A percentile compares a stretch with the other conserved stretches of the same genome.
These are phyloP conservation scores for Claviceps citrina DNA, from an alignment of 2,329 filamentous ascomycete genomes.

Conservation along the genomic window DNA sequence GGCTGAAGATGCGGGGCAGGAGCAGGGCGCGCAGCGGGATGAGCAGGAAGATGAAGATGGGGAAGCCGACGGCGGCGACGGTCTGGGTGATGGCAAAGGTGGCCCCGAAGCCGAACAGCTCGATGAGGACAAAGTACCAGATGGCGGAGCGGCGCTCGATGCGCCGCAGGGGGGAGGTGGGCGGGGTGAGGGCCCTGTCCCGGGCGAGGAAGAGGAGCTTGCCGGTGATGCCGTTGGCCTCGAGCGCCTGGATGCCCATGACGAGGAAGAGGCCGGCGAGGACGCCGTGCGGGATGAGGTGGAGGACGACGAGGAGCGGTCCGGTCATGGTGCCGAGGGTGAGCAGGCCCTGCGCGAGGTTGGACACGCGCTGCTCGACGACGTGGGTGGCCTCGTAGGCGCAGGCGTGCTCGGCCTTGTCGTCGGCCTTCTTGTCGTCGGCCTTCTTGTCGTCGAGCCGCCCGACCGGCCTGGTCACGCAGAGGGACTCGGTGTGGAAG, in stretches of 20 bases:
- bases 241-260: conserved; percentile 67
- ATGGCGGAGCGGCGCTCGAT: conserved; percentile 48
- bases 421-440: conserved; percentile 35
- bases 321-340: conserved; percentile 68
- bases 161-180: conserved; percentile 42
- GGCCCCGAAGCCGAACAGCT: conserved; percentile 56
- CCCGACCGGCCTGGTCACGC: conserved; percentile 45
- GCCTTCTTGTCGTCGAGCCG: conserved; percentile 35
- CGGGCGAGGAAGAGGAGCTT: conserved; percentile 57
- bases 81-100: conserved; percentile 77
- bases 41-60: conserved; percentile 54
- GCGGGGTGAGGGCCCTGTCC: conserved; percentile 46
- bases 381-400: conserved; percentile 41
- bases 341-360: conserved; percentile 61
- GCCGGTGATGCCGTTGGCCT: conserved; percentile 60
- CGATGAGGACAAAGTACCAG: conserved; percentile 55
- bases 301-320: conserved; percentile 56
- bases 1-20: conserved; percentile 45
- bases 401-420: conserved; percentile 40
- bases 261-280: conserved; percentile 72
- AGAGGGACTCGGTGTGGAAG: conserved; percentile 66
- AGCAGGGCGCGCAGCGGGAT: conserved; percentile 51
- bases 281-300: conserved; percentile 65
- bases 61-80: conserved; percentile 68
- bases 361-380: conserved; percentile 66